Evolutionary conservation across 257 asterid genomes (phyloP), one percentile per base, ranked within the genome.

Genomic region (Coffea canephora): DNA sequence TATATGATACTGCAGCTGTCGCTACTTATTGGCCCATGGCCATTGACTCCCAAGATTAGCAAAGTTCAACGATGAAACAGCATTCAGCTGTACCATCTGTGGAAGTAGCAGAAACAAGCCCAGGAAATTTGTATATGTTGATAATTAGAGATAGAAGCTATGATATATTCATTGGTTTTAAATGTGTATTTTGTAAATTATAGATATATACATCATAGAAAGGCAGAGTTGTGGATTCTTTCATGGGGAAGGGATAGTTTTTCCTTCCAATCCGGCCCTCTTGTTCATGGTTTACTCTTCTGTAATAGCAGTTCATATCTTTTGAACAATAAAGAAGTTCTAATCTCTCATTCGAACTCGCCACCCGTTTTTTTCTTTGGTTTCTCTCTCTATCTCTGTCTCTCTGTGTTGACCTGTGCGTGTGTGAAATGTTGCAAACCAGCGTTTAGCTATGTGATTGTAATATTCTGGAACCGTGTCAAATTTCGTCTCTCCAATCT

Each of bases 91-190:
- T 78, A 43, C 46, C 76, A 82, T 69, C 71, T 71, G 77, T 45
- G 79, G 84, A 45, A 69, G 68, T 67, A 59, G 68, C 49, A 31
- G 79, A 64, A 66, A 45, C 65, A 64, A 54, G 81, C 36, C 75
- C 55, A 62, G 78, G 69, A 34, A 69, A 65, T 74, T 69, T 84
- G 87, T 81, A 86, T 80, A 83, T 84, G 59, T 27, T 66, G 83
- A 69, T 71, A 31, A 54, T 65, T 65, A 52, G 50, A 11, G 45
- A 9, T 48, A 34, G 62, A 48, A 71, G 21, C 31, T 21, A 65
- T 21, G 15, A 31, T 11, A 64, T 65, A n/a, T 50, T 80, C n/a
- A 80, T 80, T 80, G 79, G 54, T 80, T 79, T 31, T 6, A 8
- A 19, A 65, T 52, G 16, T 55, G 21, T 52, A 14, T 67, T 49